Conservation (phyloP, 176 grass and related monocot species). For the Cenchrus fungigraminus region DNA sequence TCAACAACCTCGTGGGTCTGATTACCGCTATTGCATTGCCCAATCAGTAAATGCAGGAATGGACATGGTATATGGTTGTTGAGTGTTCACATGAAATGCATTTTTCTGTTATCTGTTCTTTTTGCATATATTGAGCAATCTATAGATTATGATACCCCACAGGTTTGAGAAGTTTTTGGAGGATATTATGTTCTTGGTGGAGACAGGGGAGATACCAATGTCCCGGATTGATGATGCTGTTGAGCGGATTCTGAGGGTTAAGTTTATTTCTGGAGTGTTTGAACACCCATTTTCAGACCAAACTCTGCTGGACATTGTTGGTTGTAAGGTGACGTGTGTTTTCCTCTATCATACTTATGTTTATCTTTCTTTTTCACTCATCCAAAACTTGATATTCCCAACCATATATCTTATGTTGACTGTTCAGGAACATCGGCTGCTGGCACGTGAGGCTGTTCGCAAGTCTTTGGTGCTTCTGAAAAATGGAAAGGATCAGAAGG, state of each 20-base stretch:
- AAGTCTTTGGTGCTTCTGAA: conserved; percentile 93
- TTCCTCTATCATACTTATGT: neutral
- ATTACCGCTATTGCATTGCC: conserved; percentile 79
- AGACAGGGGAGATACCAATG: conserved; percentile 69
- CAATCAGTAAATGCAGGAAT: conserved; percentile 91
- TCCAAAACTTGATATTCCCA: neutral
- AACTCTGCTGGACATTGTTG: conserved; percentile 58
- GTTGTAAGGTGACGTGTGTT: conserved; percentile 66
- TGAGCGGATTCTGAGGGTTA: conserved; percentile 85
- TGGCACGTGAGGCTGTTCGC: conserved; percentile 79
- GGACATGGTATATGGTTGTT: conserved; percentile 79
- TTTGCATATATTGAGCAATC: conserved; percentile 42
- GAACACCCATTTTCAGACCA: conserved; percentile 87
- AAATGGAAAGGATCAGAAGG: conserved; percentile 76
- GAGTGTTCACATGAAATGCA: conserved; percentile 25
- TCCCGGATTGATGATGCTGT: conserved; percentile 84
- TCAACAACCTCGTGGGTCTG: conserved; percentile 57
- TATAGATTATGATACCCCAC: conserved; percentile 92
- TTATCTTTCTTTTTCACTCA: conserved; percentile 9
- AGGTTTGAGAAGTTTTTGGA: conserved; percentile 88
- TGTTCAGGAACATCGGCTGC: conserved; percentile 74
- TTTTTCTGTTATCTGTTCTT: neutral
- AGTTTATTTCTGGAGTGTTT: conserved; percentile 90
- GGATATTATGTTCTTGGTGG: conserved; percentile 85
- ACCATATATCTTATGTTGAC: neutral